phyloP scores from a whole-genome alignment of 2,329 filamentous ascomycete genomes.

The Cladorrhinum sp. region DNA sequence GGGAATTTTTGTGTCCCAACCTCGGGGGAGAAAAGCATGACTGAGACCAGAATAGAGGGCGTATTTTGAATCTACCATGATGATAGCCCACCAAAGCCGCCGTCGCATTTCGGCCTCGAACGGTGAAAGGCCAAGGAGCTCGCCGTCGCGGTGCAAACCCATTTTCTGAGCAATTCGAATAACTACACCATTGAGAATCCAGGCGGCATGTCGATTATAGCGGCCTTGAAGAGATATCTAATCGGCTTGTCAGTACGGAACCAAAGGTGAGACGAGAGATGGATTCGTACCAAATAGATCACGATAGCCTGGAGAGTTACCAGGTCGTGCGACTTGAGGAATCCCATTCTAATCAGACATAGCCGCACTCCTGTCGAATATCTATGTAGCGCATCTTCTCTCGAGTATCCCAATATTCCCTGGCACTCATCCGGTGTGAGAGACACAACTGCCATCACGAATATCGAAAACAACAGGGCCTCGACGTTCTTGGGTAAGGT shows the following conservation, averaged over 20 bases:
- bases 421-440: slow-evolving; percentile 55
- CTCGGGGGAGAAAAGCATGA: slow-evolving; percentile 48
- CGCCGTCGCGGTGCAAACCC: slow-evolving; percentile 63
- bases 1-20: slow-evolving; percentile 56
- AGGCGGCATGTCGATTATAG: slow-evolving; percentile 57
- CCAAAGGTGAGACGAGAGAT: not conserved
- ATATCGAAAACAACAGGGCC: slow-evolving; percentile 64
- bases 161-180: slow-evolving; percentile 66
- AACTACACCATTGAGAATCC: slow-evolving; percentile 59
- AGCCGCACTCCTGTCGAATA: slow-evolving; percentile 52
- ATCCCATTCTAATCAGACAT: slow-evolving; percentile 51
- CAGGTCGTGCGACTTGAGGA: slow-evolving; percentile 58
- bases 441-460: slow-evolving; percentile 57
- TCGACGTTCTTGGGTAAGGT: slow-evolving; percentile 57
- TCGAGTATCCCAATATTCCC: slow-evolving; percentile 48
- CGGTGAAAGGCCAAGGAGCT: slow-evolving; percentile 52
- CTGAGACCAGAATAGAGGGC: slow-evolving; percentile 57
- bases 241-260: slow-evolving; percentile 17
- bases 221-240: slow-evolving; percentile 56
- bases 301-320: slow-evolving; percentile 57
- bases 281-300: slow-evolving; percentile 50
- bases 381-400: slow-evolving; percentile 48
- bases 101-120: slow-evolving; percentile 68
- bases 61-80: slow-evolving; percentile 56
- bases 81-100: slow-evolving; percentile 64